Conservation (phyloP, 177 flowering plant species). For the Vitis hybrid region DNA sequence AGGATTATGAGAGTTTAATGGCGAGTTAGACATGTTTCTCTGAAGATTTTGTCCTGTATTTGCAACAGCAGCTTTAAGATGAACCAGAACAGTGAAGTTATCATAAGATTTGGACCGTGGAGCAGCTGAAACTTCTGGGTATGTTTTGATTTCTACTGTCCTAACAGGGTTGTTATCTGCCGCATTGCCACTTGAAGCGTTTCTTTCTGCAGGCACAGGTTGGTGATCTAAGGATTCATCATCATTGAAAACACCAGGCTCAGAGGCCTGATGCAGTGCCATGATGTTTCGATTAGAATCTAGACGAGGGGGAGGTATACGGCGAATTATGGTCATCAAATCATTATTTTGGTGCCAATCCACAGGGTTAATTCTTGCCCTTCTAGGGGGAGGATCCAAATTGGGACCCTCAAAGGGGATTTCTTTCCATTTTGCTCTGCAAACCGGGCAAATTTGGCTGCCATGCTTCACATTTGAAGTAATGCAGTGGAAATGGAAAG, state of each 20-base stretch:
- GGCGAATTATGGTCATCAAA: conserved; percentile 39
- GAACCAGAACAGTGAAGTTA: conserved; percentile 52
- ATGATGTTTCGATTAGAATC: conserved; percentile 25
- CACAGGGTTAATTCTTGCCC: conserved; percentile 40
- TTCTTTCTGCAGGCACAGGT: conserved; percentile 17
- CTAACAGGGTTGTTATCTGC: conserved; percentile 15
- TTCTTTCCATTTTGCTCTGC: conserved; percentile 77
- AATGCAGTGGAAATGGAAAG: conserved; percentile 76
- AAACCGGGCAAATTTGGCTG: conserved; percentile 65
- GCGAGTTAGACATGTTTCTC: conserved; percentile 21
- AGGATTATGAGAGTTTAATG: conserved; percentile 32
- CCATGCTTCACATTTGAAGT: conserved; percentile 72
- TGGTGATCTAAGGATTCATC: conserved; percentile 58
- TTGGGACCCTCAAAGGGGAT: conserved; percentile 52
- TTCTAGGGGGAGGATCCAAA: conserved; percentile 32
- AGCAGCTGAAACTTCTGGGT: conserved; percentile 56
- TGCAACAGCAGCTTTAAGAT: conserved; percentile 58
- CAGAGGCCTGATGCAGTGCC: conserved; percentile 41
- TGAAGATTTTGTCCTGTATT: conserved; percentile 9
- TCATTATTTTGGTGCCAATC: conserved; percentile 48
- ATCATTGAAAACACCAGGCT: conserved; percentile 64
- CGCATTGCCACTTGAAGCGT: conserved; percentile 13
- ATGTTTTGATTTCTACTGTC: conserved; percentile 40
- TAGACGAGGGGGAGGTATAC: conserved; percentile 42
- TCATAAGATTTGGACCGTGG: conserved; percentile 33